Percentiles rank a stretch among this genome's conserved stretches.
Conservation (phyloP, 1,284 basidiomycete genomes). For the Tilletia caries region DNA sequence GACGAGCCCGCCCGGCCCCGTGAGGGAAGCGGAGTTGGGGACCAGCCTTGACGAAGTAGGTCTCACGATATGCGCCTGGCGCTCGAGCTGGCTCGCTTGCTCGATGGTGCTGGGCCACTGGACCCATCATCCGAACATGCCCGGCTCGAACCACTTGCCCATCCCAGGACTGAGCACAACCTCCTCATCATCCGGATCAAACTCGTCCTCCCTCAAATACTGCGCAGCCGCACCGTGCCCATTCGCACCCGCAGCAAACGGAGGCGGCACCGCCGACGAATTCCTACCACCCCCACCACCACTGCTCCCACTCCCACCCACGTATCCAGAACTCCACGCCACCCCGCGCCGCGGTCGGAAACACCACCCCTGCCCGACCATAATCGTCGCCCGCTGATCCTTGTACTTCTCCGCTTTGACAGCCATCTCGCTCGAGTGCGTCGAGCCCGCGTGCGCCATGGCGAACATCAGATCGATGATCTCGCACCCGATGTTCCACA, state of each 20-base stretch:
- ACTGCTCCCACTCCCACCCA: too few species aligned
- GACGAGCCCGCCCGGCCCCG: too few species aligned
- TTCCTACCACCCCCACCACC: too few species aligned
- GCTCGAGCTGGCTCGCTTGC: too few species aligned
- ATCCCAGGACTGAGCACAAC: not conserved
- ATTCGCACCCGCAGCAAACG: not conserved
- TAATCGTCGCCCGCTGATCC: slow-evolving; percentile 12
- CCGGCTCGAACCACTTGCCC: slow-evolving; percentile 12
- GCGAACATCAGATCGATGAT: slow-evolving; percentile 32
- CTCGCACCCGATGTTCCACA: slow-evolving; percentile 36
- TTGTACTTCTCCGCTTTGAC: slow-evolving; percentile 19
- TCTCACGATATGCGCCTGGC: too few species aligned
- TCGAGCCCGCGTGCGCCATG: slow-evolving; percentile 36
- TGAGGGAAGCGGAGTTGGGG: too few species aligned
- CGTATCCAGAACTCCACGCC: not conserved
- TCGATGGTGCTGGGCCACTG: too few species aligned
- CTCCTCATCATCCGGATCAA: slow-evolving; percentile 9
- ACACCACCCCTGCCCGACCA: slow-evolving; percentile 1
- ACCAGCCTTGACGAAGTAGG: too few species aligned
- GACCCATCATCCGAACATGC: not conserved
- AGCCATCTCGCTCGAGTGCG: slow-evolving; percentile 30
- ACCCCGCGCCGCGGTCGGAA: slow-evolving; percentile 7
- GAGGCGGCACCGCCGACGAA: not conserved
- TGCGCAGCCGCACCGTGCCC: not conserved
- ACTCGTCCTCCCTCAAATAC: not conserved